Base-by-base conservation (phyloP, 306 rosid species). In the Begonia peltatifolia region DNA sequence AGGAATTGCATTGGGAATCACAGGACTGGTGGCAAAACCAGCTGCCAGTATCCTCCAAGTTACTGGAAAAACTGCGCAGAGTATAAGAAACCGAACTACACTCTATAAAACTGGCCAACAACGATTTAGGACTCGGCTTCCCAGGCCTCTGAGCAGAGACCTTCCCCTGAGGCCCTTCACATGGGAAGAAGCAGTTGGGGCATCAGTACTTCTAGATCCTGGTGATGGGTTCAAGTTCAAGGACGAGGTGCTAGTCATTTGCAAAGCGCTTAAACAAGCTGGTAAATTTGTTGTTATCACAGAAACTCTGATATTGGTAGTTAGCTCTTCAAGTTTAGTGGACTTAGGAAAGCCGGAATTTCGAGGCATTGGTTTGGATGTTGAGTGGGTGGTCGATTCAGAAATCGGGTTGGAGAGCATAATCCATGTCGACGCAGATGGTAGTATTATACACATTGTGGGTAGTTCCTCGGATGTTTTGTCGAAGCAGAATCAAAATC, bases 31-130 rank as follows among this genome's bases (percentile, higher is more conserved):
- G 55, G 97, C 92, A 22, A 90, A 85, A 75, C 92, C 97, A 12
- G 80, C 95, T 55, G 97, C 94, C 52, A 90, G 97, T 73, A 87
- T 90, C 71, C 95, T 90, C 59, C 92, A 90, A 75, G 85, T 85
- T 63, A 85, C 97, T 51, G 92, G 94, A 12, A 90, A 80, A 78
- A 90, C 97, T 55, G 95, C 94, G 18, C 82, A 74, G 63, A 73
- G 97, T 57, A 85, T 90, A 59, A 75, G 97, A 78, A 85, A 90
- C 62, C 71, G 95, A 50, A 90, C 94, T 78, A 85, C 73, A 70
- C 71, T 87, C 64, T 64, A 81, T 59, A 84, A 83, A 60, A 65
- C 64, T 50, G 68, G 82, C 41, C 75, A 71, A 9, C 85, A 71
- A 42, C 75, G 68, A 58, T 75, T 66, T 56, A 78, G 90, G 69